Conservation (phyloP, 805 yeast species). For the Lipomyces yamadae region DNA sequence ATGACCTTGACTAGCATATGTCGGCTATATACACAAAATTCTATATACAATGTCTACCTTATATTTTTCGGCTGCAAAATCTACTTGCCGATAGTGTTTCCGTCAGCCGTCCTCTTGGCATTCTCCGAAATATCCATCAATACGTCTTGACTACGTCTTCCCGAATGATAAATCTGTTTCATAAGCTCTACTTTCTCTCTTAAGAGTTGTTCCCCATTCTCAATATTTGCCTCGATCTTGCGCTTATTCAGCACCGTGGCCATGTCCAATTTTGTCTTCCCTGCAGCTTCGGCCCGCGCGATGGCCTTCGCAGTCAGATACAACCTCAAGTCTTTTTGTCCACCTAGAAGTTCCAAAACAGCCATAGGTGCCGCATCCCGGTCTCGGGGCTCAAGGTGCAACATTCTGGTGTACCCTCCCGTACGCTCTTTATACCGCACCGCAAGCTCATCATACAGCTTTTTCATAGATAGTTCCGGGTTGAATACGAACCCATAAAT, state of each 20-base stretch:
- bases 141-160: slow-evolving; percentile 5
- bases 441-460: slow-evolving; percentile 66
- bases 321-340: slow-evolving; percentile 68
- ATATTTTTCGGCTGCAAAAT: not conserved
- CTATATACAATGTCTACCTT: not conserved
- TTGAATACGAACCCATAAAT: slow-evolving; percentile 54
- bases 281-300: slow-evolving; percentile 76
- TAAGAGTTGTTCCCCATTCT: slow-evolving; percentile 60
- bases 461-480: slow-evolving; percentile 60
- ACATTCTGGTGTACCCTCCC: slow-evolving; percentile 86
- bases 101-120: slow-evolving; percentile 7
- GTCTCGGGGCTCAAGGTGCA: slow-evolving; percentile 80
- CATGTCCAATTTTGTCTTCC: slow-evolving; percentile 53
- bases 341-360: slow-evolving; percentile 83
- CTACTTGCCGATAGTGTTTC: not conserved
- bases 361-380: slow-evolving; percentile 93
- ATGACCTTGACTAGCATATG: not conserved
- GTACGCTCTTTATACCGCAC: slow-evolving; percentile 64
- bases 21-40: not conserved
- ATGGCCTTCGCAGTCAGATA: slow-evolving; percentile 82
- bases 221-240: slow-evolving; percentile 54
- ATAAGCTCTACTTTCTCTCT: slow-evolving; percentile 64
- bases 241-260: slow-evolving; percentile 62
- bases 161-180: slow-evolving; percentile 50
- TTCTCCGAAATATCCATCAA: slow-evolving; percentile 12